Evolutionary conservation across 306 rosid species (phyloP).

Genomic region (Acacia acuminata): DNA sequence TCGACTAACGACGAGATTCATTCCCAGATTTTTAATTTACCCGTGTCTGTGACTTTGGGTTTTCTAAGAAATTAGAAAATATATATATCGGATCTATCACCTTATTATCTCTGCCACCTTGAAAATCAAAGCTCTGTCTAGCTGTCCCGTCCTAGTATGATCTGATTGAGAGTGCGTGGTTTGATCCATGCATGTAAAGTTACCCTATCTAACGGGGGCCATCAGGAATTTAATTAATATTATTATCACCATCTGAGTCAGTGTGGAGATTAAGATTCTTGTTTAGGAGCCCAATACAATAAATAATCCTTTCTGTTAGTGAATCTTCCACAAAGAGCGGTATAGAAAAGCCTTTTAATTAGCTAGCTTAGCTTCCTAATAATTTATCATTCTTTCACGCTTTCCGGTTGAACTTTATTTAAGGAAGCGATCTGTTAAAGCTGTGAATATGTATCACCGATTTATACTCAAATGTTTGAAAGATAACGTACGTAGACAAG

Average conservation of each 20-base stretch:
- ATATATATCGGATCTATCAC: constrained; percentile 46
- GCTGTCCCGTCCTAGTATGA: constrained; percentile 33
- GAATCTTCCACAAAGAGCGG: constrained; percentile 31
- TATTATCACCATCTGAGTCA: constrained; percentile 17
- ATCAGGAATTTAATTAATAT: constrained; percentile 33
- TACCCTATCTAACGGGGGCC: constrained; percentile 43
- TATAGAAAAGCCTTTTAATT: constrained; percentile 31
- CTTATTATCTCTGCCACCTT: constrained; percentile 26
- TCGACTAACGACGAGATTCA: constrained; percentile 1
- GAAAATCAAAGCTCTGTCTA: constrained; percentile 34
- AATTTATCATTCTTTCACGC: constrained; percentile 15
- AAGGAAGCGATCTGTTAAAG: neutral
- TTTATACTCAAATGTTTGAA: neutral
- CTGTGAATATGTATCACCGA: neutral
- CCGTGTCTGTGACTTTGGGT: constrained; percentile 26
- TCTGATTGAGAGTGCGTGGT: constrained; percentile 36
- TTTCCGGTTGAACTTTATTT: constrained; percentile 13
- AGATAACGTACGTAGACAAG: neutral
- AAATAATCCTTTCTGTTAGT: constrained; percentile 25
- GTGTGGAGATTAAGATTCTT: constrained; percentile 35
- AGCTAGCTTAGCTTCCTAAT: constrained; percentile 4
- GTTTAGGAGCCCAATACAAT: constrained; percentile 33
- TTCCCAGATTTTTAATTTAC: constrained; percentile 17
- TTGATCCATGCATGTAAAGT: constrained; percentile 35
- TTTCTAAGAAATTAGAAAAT: constrained; percentile 3